A percentile compares a stretch with the other conserved stretches of the same genome.
Conservation (phyloP, 108 stramenopile species). For the Cyclotella sp. region DNA sequence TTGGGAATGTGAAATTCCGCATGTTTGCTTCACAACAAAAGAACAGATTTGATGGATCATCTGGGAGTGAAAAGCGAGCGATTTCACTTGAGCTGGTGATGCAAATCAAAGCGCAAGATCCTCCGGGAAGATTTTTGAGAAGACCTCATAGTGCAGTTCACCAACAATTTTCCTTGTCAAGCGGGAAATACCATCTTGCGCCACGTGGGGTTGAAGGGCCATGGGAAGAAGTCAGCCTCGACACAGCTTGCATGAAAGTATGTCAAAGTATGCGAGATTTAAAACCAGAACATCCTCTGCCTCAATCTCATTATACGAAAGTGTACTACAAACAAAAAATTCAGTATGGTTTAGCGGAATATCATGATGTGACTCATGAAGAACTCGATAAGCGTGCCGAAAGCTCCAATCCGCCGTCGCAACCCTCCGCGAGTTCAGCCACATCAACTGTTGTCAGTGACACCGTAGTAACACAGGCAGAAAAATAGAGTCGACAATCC, state of each 20-base stretch:
- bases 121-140: slow-evolving; percentile 44
- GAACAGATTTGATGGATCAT: slow-evolving; percentile 59
- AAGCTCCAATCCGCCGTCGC: background rate
- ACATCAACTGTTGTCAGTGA: background rate
- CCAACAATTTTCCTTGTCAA: slow-evolving; percentile 13
- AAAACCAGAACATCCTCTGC: slow-evolving; percentile 40
- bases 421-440: background rate
- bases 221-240: slow-evolving; percentile 73
- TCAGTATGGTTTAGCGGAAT: no score
- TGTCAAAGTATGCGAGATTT: slow-evolving; percentile 82
- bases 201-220: slow-evolving; percentile 50
- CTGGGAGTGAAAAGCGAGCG: slow-evolving; percentile 65
- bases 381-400: background rate
- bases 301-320: background rate
- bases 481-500: no score
- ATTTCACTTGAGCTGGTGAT: slow-evolving; percentile 67
- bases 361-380: background rate
- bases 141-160: background rate
- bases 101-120: slow-evolving; percentile 12
- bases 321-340: background rate
- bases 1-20: slow-evolving; percentile 60
- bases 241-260: slow-evolving; percentile 75
- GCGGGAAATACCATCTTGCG: slow-evolving; percentile 28
- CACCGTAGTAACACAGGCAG: no score
- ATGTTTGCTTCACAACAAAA: slow-evolving; percentile 62